These are phyloP conservation scores for Fusarium palustre DNA, from an alignment of 2,329 filamentous ascomycete species.

Conservation along the genomic window DNA sequence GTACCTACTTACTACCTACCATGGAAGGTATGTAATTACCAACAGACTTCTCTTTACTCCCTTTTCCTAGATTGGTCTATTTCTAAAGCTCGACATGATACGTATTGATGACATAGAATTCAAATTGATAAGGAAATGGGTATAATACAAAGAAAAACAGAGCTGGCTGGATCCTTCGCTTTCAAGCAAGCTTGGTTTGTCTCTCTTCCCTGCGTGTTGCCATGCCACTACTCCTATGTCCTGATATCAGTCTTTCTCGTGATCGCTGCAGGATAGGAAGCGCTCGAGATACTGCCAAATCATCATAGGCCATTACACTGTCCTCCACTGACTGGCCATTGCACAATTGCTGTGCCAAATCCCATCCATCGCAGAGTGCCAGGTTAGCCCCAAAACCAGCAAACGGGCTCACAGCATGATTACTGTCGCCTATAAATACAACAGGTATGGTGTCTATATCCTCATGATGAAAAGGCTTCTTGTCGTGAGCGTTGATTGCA, in stretches of 20 bases:
- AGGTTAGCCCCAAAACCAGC: slow-evolving; percentile 62
- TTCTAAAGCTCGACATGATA: not conserved
- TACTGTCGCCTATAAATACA: slow-evolving; percentile 63
- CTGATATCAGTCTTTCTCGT: slow-evolving; percentile 38
- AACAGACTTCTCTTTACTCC: not conserved
- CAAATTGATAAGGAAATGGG: not conserved
- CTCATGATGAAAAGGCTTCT: slow-evolving; percentile 56
- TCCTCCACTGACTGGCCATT: slow-evolving; percentile 38
- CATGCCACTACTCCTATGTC: slow-evolving; percentile 29
- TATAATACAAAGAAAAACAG: not conserved
- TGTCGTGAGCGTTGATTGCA: slow-evolving; percentile 58
- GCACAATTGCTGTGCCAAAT: slow-evolving; percentile 58
- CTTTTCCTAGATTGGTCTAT: too few species aligned
- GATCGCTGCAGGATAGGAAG: slow-evolving; percentile 42
- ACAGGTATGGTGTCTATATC: slow-evolving; percentile 43
- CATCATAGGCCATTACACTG: slow-evolving; percentile 53
- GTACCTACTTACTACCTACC: too few species aligned
- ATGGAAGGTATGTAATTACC: too few species aligned
- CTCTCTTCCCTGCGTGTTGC: not conserved
- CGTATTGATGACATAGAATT: not conserved
- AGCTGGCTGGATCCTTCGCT: too few species aligned
- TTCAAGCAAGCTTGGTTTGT: not conserved
- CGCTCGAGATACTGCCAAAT: slow-evolving; percentile 51
- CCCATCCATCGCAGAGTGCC: slow-evolving; percentile 60
- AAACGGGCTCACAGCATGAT: slow-evolving; percentile 63